A percentile compares a stretch with the other conserved stretches of the same genome.
Conservation (phyloP, 1,284 basidiomycete species). For the Rhodotorula sp. region DNA sequence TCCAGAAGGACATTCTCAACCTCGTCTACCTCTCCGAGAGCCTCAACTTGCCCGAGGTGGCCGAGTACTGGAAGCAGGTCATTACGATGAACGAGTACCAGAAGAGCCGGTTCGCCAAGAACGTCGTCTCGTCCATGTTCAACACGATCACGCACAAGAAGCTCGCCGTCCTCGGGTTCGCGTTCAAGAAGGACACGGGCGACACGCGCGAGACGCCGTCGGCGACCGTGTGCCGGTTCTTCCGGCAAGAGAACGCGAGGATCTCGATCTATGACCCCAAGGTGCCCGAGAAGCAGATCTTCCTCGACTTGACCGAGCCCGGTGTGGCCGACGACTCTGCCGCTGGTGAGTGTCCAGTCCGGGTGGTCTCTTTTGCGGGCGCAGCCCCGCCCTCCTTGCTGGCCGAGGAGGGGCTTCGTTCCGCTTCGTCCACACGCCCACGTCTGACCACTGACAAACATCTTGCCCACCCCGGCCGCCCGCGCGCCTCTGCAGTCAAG, state of each 20-base stretch:
- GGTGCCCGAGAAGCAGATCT: constrained; percentile 57
- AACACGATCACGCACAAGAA: constrained; percentile 96
- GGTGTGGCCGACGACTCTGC: constrained; percentile 54
- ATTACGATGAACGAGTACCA: constrained; percentile 97
- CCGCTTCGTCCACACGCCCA: too few relatives aligned
- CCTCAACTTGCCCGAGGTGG: constrained; percentile 92
- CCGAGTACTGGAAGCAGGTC: constrained; percentile 86
- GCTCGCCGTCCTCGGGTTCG: constrained; percentile 91
- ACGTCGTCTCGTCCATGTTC: constrained; percentile 63
- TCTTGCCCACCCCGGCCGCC: background rate
- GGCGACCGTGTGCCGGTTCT: constrained; percentile 90
- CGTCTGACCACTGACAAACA: too few relatives aligned
- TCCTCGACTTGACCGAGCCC: constrained; percentile 56
- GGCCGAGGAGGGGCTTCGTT: too few relatives aligned
- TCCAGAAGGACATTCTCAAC: constrained; percentile 99
- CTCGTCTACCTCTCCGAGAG: constrained; percentile 95
- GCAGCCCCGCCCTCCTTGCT: too few relatives aligned
- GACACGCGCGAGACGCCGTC: constrained; percentile 97
- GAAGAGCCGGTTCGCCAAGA: constrained; percentile 60
- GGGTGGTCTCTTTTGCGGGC: too few relatives aligned
- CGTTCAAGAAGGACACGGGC: constrained; percentile 68
- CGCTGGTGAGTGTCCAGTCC: constrained; percentile 44
- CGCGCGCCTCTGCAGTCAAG: constrained; percentile 58
- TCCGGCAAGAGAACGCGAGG: constrained; percentile 81
- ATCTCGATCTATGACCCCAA: constrained; percentile 92